Conservation (phyloP, 192 early-diverging fungal species). For the Backusella circina region DNA sequence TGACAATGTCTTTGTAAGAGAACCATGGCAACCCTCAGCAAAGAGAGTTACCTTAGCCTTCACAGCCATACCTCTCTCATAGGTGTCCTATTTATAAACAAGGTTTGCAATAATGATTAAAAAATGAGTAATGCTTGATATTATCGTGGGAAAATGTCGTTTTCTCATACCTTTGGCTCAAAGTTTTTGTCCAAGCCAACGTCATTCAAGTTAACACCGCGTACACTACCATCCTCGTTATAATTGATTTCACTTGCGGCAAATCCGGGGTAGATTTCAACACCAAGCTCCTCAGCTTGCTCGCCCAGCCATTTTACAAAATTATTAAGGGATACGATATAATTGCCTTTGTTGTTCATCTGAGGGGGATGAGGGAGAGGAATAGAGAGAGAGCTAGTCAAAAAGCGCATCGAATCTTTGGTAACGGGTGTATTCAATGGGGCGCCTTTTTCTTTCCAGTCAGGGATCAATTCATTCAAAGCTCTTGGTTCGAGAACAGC, state of each 20-base stretch:
- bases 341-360: constrained; percentile 97
- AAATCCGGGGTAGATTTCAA: constrained; percentile 91
- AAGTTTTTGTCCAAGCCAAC: constrained; percentile 90
- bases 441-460: constrained; percentile 95
- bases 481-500: constrained; percentile 92
- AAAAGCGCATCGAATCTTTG: constrained; percentile 80
- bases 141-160: constrained; percentile 3
- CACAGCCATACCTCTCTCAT: constrained; percentile 94
- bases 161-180: constrained; percentile 59
- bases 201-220: constrained; percentile 92
- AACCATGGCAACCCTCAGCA: constrained; percentile 98
- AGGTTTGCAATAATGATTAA: background rate
- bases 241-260: constrained; percentile 93
- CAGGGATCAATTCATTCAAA: constrained; percentile 92
- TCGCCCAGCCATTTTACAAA: constrained; percentile 96
- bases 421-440: constrained; percentile 85
- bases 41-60: constrained; percentile 92
- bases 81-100: constrained; percentile 54
- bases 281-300: constrained; percentile 92
- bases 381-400: constrained; percentile 74
- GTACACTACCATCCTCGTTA: constrained; percentile 87
- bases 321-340: constrained; percentile 92
- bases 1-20: constrained; percentile 87
- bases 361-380: constrained; percentile 90
- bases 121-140: background rate